phyloP scores from a whole-genome alignment of 83 land plant species.

The Thuja plicata region DNA sequence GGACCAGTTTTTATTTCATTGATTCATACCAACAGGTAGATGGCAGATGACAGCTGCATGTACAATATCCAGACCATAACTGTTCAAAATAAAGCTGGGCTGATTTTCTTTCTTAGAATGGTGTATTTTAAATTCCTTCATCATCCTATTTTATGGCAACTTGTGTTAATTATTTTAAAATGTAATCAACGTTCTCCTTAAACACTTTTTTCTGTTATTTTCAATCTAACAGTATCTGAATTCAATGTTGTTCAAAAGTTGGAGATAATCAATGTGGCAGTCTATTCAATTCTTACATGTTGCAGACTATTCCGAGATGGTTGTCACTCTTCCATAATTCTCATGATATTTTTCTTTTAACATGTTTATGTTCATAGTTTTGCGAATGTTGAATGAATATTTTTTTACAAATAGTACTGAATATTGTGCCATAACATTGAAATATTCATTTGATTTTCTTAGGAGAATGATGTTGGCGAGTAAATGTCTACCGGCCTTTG shows the following conservation, averaged over 20 bases:
- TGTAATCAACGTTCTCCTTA: background rate
- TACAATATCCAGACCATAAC: constrained; percentile 1
- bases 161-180: background rate
- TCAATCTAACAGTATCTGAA: background rate
- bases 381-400: no score
- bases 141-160: background rate
- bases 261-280: background rate
- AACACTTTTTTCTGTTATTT: background rate
- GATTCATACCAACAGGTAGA: constrained; percentile 2
- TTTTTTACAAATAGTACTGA: background rate
- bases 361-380: background rate
- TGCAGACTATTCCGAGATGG: background rate
- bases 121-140: background rate
- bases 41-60: constrained; percentile 4
- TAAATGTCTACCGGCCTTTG: background rate
- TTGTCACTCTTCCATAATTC: background rate
- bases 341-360: background rate
- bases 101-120: background rate
- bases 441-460: background rate
- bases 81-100: background rate
- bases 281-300: background rate
- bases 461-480: background rate
- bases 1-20: background rate
- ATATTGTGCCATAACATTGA: background rate
- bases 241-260: background rate